Base-by-base conservation (phyloP, 352 stramenopile genomes). In the Pythium dissotocum region DNA sequence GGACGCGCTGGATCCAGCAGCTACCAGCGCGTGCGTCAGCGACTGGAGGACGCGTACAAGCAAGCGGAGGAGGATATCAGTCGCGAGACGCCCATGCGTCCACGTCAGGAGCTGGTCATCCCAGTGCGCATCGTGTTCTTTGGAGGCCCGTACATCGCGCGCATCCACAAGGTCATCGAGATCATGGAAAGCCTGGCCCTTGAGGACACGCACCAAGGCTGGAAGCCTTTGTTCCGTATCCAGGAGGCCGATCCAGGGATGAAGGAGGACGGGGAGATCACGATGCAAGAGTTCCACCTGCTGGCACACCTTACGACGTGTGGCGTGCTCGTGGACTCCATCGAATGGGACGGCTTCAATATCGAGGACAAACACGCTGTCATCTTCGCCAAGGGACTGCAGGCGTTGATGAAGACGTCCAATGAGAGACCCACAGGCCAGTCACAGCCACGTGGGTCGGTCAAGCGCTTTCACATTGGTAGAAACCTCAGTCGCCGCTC, bases 21-120 rank as follows among this genome's bases (percentile, higher is more conserved):
- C 4, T 53, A 53, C 46, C 4, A 30, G 46, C 46, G 46, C 4
- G 46, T 53, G 46, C 46, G 46, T n/a, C 46, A 53, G 46, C 46
- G 46, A 53, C 46, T 53, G 46, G 46, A 53, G 46, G 46, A 53
- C 46, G 46, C 46, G 46, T 53, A 53, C 46, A 53, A 53, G 46
- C 5, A 28, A 8, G 46, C 46, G 18, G 46, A 30, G 44, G 44
- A 52, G 44, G 44, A 52, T n/a, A 52, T 52, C 44, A 30, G 18
- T 13, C 16, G 18, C 16, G 44, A 52, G 44, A 2, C 36, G 36
- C 7, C 36, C 5, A 51, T 51, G 1, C 42, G 42, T 18, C 42
- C 44, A 8, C 18, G 44, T 9, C 4, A 21, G 44, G 16, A 52
- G 44, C 18, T 52, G 4, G 44, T 32, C 4, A 32, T 52, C 9